These are phyloP conservation scores for Nitzschia sp. DNA, from an alignment of 108 stramenopile genomes.

Conservation along the genomic window DNA sequence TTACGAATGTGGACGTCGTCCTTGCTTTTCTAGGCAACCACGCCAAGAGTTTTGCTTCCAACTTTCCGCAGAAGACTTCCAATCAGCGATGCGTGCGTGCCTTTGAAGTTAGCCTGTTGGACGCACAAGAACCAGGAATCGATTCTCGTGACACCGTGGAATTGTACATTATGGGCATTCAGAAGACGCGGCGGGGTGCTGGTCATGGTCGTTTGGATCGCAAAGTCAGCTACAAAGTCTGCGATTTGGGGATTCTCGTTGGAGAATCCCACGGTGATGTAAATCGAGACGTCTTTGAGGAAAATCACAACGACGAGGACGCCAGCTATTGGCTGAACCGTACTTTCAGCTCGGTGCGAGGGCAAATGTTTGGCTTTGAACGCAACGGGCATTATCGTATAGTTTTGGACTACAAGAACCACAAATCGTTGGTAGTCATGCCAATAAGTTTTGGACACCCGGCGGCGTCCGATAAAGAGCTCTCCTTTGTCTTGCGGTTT, in stretches of 20 bases:
- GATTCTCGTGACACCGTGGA: slow-evolving; percentile 47
- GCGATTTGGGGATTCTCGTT: slow-evolving; percentile 66
- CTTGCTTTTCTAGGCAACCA: slow-evolving; percentile 65
- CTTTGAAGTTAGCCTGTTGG: slow-evolving; percentile 56
- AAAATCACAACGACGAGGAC: not conserved
- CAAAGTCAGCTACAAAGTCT: slow-evolving; percentile 68
- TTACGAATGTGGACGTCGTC: slow-evolving; percentile 71
- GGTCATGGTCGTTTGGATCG: slow-evolving; percentile 60
- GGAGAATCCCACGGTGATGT: slow-evolving; percentile 25
- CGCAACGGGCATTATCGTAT: slow-evolving; percentile 60
- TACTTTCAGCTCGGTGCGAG: slow-evolving; percentile 39
- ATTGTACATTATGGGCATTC: slow-evolving; percentile 70
- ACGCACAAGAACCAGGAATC: slow-evolving; percentile 39
- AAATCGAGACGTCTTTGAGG: not conserved
- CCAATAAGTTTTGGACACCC: slow-evolving; percentile 75
- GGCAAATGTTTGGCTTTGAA: slow-evolving; percentile 55
- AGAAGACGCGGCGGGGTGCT: slow-evolving; percentile 67
- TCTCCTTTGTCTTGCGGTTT: slow-evolving; percentile 64
- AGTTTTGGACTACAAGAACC: slow-evolving; percentile 45
- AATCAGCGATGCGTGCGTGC: slow-evolving; percentile 65
- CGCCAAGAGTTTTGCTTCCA: slow-evolving; percentile 59
- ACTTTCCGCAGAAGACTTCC: slow-evolving; percentile 62
- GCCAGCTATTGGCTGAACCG: not conserved
- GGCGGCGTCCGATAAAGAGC: slow-evolving; percentile 62
- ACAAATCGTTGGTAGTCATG: slow-evolving; percentile 58